Evolutionary conservation across 2,329 filamentous ascomycete genomes (phyloP).

Genomic region (Teratosphaeria destructans): DNA sequence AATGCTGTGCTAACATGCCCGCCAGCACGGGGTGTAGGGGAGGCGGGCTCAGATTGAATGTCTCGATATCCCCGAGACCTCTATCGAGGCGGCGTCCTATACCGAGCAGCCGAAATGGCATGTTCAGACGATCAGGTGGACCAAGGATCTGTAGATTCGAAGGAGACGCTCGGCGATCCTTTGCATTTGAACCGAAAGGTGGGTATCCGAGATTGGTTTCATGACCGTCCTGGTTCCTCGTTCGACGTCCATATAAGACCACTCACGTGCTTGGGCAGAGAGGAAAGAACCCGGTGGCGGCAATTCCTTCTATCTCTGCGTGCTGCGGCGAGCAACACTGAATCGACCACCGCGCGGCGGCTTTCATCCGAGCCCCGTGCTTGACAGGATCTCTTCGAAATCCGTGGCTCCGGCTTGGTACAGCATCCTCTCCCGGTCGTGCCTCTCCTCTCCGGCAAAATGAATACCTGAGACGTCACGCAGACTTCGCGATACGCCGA

Average conservation of each 20-base stretch:
- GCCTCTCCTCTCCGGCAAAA: too few species aligned
- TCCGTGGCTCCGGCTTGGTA: not conserved
- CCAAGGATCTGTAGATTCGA: too few species aligned
- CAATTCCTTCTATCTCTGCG: not conserved
- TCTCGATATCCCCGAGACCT: not conserved
- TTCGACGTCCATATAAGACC: not conserved
- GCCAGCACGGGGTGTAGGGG: not conserved
- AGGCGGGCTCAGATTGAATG: not conserved
- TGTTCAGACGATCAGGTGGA: too few species aligned
- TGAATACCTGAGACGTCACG: too few species aligned
- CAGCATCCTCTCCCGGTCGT: not conserved
- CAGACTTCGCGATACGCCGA: too few species aligned
- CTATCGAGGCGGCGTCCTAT: too few species aligned
- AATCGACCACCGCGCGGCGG: not conserved
- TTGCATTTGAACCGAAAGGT: not conserved
- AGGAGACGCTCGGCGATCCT: too few species aligned
- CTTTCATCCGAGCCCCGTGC: not conserved
- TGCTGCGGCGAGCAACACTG: not conserved
- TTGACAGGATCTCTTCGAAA: not conserved
- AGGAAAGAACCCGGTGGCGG: not conserved
- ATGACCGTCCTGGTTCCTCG: not conserved
- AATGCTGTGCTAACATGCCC: too few species aligned
- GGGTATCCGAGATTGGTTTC: not conserved
- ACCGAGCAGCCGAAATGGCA: too few species aligned
- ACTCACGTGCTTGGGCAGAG: not conserved